Evolutionary conservation across 2,329 filamentous ascomycete genomes (phyloP).

Genomic region (Botrytis fabae): DNA sequence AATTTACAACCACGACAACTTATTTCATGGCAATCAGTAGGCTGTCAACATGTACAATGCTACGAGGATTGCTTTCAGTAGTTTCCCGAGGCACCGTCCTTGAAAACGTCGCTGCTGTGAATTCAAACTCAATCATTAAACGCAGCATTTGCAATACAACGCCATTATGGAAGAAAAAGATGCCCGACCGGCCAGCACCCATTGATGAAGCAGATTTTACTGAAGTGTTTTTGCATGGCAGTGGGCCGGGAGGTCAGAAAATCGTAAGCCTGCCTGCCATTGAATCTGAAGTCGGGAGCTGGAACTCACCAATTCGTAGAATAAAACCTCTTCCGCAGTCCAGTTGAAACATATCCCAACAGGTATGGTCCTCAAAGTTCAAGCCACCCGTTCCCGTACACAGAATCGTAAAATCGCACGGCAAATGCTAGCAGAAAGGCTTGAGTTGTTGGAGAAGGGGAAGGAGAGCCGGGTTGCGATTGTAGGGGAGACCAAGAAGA

Average conservation of each 20-base stretch:
- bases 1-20: background rate
- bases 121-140: background rate
- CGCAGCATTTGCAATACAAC: conserved; percentile 29
- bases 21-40: conserved; percentile 10
- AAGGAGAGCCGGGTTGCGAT: conserved; percentile 65
- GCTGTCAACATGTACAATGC: conserved; percentile 36
- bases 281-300: background rate
- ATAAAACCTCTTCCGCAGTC: conserved; percentile 95
- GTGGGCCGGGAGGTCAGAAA: conserved; percentile 91
- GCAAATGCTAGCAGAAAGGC: conserved; percentile 53
- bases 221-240: conserved; percentile 85
- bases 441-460: conserved; percentile 74
- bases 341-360: conserved; percentile 89
- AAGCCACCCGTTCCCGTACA: conserved; percentile 81
- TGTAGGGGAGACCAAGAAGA: conserved; percentile 62
- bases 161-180: conserved; percentile 50
- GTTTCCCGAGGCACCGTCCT: conserved; percentile 23
- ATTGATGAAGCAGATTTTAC: conserved; percentile 78
- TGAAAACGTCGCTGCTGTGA: conserved; percentile 23
- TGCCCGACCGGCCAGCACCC: conserved; percentile 73
- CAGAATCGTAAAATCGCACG: conserved; percentile 88
- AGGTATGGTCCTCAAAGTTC: conserved; percentile 89
- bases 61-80: conserved; percentile 28
- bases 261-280: conserved; percentile 58
- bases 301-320: conserved; percentile 50